phyloP scores from a whole-genome alignment of 108 stramenopile species.

The Skeletonema menzelii region DNA sequence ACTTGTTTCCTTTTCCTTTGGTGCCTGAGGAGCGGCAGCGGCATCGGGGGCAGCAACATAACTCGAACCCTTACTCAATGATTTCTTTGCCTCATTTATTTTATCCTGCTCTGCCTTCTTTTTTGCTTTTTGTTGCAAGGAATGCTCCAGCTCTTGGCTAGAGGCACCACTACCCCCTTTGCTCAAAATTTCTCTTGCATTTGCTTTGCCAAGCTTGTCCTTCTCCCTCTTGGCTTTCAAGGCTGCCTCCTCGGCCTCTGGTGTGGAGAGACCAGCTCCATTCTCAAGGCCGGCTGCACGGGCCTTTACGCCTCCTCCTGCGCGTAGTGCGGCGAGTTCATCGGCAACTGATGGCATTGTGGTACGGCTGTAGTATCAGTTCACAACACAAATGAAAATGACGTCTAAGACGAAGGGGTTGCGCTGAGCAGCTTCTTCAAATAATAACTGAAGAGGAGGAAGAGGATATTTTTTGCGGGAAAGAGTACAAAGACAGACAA shows the following conservation, averaged over 20 bases:
- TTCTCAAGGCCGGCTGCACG: constrained; percentile 9
- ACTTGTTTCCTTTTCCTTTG: neutral
- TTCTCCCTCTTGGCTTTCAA: constrained; percentile 29
- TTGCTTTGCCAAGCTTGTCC: constrained; percentile 7
- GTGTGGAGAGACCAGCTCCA: constrained; percentile 31
- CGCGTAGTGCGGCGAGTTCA: constrained; percentile 46
- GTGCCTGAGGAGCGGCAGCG: neutral
- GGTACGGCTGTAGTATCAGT: neutral
- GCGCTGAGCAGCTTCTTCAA: no score
- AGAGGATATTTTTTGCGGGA: no score
- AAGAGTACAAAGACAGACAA: no score
- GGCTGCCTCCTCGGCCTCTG: constrained; percentile 40
- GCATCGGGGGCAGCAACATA: neutral
- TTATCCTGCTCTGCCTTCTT: constrained; percentile 23
- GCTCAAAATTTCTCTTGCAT: constrained; percentile 7
- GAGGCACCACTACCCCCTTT: constrained; percentile 9
- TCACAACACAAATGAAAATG: no score
- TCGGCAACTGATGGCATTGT: constrained; percentile 38
- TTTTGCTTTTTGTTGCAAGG: constrained; percentile 2
- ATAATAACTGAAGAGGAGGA: no score
- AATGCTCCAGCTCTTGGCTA: neutral
- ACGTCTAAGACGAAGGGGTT: no score
- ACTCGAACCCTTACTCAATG: constrained; percentile 6
- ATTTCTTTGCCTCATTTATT: constrained; percentile 12
- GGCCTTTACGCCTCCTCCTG: constrained; percentile 21